Percentiles rank a stretch among this genome's conserved stretches.
phyloP scores from a whole-genome alignment of 257 asterid species.

The Plectranthus barbatus region DNA sequence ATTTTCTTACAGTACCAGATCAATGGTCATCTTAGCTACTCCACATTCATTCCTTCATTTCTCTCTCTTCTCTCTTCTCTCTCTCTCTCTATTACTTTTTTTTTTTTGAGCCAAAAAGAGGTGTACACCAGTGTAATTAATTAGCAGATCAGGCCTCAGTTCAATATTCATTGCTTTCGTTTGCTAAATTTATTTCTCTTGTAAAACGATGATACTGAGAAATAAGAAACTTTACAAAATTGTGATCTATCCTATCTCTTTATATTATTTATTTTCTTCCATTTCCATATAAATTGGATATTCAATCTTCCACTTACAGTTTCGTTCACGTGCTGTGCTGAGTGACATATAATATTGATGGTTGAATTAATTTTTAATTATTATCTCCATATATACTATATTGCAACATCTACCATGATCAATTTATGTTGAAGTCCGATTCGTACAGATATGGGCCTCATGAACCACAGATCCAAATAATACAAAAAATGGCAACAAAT shows the following conservation, averaged over 20 bases:
- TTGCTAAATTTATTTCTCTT: neutral
- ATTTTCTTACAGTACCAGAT: constrained; percentile 87
- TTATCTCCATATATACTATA: too few relatives aligned
- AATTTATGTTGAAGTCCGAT: too few relatives aligned
- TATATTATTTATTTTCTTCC: neutral
- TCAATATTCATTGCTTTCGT: neutral
- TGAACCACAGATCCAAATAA: too few relatives aligned
- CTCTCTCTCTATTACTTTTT: neutral
- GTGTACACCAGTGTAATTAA: neutral
- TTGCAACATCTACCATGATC: too few relatives aligned
- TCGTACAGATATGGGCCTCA: too few relatives aligned
- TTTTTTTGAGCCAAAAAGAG: neutral
- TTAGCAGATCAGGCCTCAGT: neutral
- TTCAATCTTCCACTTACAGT: too few relatives aligned
- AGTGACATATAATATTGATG: too few relatives aligned
- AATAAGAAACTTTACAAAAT: neutral
- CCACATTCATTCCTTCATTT: neutral
- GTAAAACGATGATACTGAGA: constrained; percentile 13
- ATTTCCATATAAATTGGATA: too few relatives aligned
- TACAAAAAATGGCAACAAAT: too few relatives aligned
- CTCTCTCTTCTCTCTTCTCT: neutral
- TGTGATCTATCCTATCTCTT: neutral
- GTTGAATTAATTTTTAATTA: too few relatives aligned
- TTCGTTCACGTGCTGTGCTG: too few relatives aligned
- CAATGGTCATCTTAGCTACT: constrained; percentile 56